phyloP scores from a whole-genome alignment of 1,139 yeast species.

The Pichia sp. region DNA sequence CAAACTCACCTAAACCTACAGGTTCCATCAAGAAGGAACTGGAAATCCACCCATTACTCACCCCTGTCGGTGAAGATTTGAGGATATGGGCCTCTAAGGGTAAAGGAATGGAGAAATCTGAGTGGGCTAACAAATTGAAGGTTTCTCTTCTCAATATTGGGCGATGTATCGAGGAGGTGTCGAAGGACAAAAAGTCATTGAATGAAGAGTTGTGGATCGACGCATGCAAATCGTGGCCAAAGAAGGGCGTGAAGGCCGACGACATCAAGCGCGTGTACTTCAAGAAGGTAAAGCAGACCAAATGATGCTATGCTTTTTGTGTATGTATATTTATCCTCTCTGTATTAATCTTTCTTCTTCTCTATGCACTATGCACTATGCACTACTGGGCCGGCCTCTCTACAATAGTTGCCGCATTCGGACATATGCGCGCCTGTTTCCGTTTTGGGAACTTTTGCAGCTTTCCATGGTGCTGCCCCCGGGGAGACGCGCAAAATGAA shows the following conservation, averaged over 20 bases:
- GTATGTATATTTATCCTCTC: not conserved
- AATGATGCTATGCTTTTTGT: conserved; percentile 10
- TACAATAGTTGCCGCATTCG: too few relatives aligned
- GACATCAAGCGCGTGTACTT: conserved; percentile 82
- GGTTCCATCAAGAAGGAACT: too few relatives aligned
- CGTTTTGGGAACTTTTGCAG: too few relatives aligned
- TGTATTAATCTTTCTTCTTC: too few relatives aligned
- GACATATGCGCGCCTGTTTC: too few relatives aligned
- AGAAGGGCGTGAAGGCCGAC: conserved; percentile 68
- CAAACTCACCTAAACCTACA: too few relatives aligned
- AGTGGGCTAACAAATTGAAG: conserved; percentile 74
- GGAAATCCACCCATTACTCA: conserved; percentile 32
- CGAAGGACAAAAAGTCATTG: conserved; percentile 32
- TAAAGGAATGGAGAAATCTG: conserved; percentile 74
- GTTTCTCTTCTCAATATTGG: conserved; percentile 77
- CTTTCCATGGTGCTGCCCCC: too few relatives aligned
- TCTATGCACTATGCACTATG: too few relatives aligned
- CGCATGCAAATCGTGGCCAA: conserved; percentile 90
- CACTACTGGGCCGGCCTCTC: too few relatives aligned
- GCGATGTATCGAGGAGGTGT: conserved; percentile 46
- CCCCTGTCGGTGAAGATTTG: conserved; percentile 70
- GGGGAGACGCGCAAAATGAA: too few relatives aligned
- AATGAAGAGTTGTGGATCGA: conserved; percentile 83
- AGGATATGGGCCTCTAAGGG: conserved; percentile 72
- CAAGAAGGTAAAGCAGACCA: conserved; percentile 25